Conservation (phyloP, 176 grass and related monocot genomes). For the Carex cristatella region DNA sequence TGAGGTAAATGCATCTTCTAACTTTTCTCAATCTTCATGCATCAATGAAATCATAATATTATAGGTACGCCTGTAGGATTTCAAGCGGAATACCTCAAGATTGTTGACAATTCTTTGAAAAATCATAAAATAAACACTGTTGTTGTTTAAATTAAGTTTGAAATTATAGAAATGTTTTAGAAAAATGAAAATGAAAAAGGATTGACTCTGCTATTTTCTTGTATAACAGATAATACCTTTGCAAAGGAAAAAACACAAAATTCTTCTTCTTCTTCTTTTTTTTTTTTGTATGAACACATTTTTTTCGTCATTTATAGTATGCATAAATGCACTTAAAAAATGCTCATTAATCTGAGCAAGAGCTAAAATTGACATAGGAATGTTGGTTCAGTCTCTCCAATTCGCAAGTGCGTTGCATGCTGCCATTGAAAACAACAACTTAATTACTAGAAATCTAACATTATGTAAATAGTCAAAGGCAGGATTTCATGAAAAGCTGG, state of each 20-base stretch:
- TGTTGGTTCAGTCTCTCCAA: not conserved
- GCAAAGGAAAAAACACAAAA: too few species aligned
- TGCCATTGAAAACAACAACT: not conserved
- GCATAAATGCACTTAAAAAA: not conserved
- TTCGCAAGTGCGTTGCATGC: not conserved
- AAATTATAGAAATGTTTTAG: not conserved
- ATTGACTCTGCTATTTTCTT: not conserved
- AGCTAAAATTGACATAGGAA: not conserved
- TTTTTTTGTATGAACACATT: not conserved
- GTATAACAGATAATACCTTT: too few species aligned
- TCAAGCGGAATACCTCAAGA: too few species aligned
- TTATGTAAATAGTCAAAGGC: not conserved
- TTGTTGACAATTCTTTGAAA: not conserved
- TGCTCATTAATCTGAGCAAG: not conserved
- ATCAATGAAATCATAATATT: not conserved
- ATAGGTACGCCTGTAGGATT: too few species aligned
- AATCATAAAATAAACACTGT: not conserved
- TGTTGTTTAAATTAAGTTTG: not conserved
- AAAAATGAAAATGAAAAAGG: not conserved
- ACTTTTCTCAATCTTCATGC: not conserved
- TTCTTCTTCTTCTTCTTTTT: too few species aligned
- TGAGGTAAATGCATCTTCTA: slow-evolving; percentile 42
- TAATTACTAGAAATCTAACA: not conserved
- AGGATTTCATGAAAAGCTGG: not conserved
- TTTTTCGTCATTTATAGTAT: not conserved